Evolutionary conservation across 1,284 basidiomycete species (phyloP).

Genomic region (Melanopsichium pennsylvanicum): DNA sequence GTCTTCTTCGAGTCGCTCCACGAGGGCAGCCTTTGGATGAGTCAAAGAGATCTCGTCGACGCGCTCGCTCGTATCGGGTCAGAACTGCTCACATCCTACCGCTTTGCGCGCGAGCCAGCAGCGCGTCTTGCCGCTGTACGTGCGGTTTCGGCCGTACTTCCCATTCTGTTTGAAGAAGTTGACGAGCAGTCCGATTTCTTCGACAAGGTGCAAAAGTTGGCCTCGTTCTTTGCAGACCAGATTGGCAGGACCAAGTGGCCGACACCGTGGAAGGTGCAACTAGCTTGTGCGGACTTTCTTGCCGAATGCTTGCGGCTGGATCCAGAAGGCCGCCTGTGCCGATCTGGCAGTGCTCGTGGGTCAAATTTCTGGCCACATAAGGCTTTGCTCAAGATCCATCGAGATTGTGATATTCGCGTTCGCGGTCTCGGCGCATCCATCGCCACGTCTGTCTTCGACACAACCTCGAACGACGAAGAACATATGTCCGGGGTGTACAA

Average conservation of each 20-base stretch:
- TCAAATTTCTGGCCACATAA: constrained; percentile 1
- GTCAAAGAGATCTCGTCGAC: constrained; percentile 31
- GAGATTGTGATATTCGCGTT: constrained; percentile 83
- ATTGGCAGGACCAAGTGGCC: constrained; percentile 26
- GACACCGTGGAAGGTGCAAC: constrained; percentile 45
- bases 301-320: constrained; percentile 68
- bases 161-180: constrained; percentile 8
- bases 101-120: constrained; percentile 11
- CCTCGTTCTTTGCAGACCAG: constrained; percentile 34
- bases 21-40: constrained; percentile 22
- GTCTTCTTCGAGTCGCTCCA: constrained; percentile 15
- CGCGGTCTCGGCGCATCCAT: constrained; percentile 78
- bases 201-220: constrained; percentile 31
- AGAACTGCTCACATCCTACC: constrained; percentile 31
- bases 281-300: constrained; percentile 72
- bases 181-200: constrained; percentile 32
- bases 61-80: constrained; percentile 32
- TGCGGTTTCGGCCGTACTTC: constrained; percentile 12
- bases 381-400: constrained; percentile 29
- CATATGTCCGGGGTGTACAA: constrained; percentile 34
- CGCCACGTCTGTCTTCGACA: constrained; percentile 71
- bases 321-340: constrained; percentile 7
- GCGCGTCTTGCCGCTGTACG: constrained; percentile 20
- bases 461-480: constrained; percentile 12
- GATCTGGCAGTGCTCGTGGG: constrained; percentile 9